Conservation (phyloP, 1,139 yeast species). For the Blastobotrys niveus region DNA sequence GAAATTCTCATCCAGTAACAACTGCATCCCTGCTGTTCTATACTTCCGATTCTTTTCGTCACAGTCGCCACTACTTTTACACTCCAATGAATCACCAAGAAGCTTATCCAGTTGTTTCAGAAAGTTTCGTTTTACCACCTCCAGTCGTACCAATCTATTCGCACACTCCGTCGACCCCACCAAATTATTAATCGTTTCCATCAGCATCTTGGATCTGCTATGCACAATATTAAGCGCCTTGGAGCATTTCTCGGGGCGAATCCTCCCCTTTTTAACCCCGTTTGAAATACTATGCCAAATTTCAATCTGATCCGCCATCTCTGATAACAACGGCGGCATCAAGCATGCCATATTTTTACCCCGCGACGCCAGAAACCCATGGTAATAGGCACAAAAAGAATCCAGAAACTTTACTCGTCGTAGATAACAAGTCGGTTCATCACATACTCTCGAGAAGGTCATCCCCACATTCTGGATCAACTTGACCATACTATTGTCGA, state of each 20-base stretch:
- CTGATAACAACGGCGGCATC: constrained; percentile 13
- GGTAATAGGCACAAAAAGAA: constrained; percentile 22
- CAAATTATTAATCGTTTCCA: constrained; percentile 13
- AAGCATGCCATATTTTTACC: constrained; percentile 20
- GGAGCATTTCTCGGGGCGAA: constrained; percentile 6
- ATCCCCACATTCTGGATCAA: constrained; percentile 21
- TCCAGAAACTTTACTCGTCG: constrained; percentile 23
- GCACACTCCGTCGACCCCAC: constrained; percentile 20
- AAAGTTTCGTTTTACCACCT: constrained; percentile 16
- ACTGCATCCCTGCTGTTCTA: constrained; percentile 12
- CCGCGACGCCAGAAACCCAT: constrained; percentile 23
- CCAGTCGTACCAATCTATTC: constrained; percentile 18
- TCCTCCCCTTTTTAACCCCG: constrained; percentile 1
- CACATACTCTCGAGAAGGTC: constrained; percentile 22
- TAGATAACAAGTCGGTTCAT: constrained; percentile 20
- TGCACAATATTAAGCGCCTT: constrained; percentile 8
- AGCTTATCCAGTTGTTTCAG: constrained; percentile 14
- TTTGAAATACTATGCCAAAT: constrained; percentile 8
- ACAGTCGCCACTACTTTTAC: background rate
- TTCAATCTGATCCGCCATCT: constrained; percentile 10
- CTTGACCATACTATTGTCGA: constrained; percentile 15
- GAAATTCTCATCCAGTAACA: constrained; percentile 11
- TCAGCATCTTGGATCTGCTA: constrained; percentile 14
- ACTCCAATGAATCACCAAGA: background rate
- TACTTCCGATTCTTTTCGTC: constrained; percentile 9